Evolutionary conservation across 768 basidiomycete species (phyloP).

Genomic region (Rhizopogon vesiculosus): DNA sequence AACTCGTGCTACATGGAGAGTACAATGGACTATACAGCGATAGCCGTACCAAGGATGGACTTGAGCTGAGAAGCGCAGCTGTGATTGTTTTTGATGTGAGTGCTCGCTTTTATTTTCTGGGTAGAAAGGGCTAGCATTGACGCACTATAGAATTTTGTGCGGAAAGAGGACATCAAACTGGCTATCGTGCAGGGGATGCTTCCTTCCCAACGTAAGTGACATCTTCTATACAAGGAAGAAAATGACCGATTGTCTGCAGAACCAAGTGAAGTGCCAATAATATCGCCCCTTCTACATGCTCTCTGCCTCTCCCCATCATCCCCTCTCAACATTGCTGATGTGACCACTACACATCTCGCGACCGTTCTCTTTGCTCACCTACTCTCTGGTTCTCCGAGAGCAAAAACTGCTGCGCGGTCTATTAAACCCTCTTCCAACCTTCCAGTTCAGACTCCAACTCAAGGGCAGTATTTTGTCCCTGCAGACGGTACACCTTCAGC

Average conservation of each 20-base stretch:
- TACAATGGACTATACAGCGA: slow-evolving; percentile 63
- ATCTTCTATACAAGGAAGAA: neutral
- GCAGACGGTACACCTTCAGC: slow-evolving; percentile 53
- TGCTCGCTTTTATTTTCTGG: neutral
- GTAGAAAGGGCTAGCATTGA: neutral
- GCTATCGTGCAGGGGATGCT: slow-evolving; percentile 73
- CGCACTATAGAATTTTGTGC: slow-evolving; percentile 60
- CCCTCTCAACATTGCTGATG: slow-evolving; percentile 49
- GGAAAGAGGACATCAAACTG: slow-evolving; percentile 64
- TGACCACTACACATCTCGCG: slow-evolving; percentile 69
- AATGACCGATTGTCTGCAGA: slow-evolving; percentile 6
- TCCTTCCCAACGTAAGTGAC: slow-evolving; percentile 43
- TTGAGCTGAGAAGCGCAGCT: slow-evolving; percentile 75
- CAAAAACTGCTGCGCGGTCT: slow-evolving; percentile 58
- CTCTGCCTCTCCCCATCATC: slow-evolving; percentile 59
- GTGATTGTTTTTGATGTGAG: slow-evolving; percentile 80
- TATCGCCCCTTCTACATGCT: slow-evolving; percentile 68
- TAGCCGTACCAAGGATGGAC: slow-evolving; percentile 56
- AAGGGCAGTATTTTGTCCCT: slow-evolving; percentile 66
- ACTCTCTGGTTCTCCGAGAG: slow-evolving; percentile 59
- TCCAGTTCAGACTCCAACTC: slow-evolving; percentile 23
- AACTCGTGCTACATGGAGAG: slow-evolving; percentile 84
- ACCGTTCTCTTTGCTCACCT: slow-evolving; percentile 78
- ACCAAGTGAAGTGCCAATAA: slow-evolving; percentile 35
- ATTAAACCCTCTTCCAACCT: slow-evolving; percentile 49